Conservation (phyloP, 441 rosid species). For the Macaranga tanarius region DNA sequence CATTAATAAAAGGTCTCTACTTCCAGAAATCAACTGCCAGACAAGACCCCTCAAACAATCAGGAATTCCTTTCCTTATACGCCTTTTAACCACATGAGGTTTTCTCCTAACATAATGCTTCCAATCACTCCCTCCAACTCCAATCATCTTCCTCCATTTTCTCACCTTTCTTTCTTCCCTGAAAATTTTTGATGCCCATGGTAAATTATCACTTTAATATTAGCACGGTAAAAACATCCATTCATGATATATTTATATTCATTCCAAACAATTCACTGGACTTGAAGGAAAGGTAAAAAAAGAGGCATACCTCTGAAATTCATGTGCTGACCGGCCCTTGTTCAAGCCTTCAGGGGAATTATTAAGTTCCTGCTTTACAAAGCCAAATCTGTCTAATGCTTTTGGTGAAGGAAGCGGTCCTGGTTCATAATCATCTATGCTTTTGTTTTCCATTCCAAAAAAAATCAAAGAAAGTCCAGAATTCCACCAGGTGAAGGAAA, state of each 20-base stretch:
- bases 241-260: not conserved
- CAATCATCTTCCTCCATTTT: conserved; percentile 99
- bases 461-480: conserved; percentile 29
- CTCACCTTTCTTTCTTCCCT: conserved; percentile 84
- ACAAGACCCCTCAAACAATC: conserved; percentile 98
- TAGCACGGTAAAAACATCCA: conserved; percentile 8
- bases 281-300: not conserved
- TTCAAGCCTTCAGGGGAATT: conserved; percentile 46
- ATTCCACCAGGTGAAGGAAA: conserved; percentile 22
- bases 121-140: conserved; percentile 97
- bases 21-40: conserved; percentile 97
- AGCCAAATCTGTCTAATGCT: conserved; percentile 75
- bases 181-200: conserved; percentile 23
- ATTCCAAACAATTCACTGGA: conserved; percentile 3
- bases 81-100: conserved; percentile 88
- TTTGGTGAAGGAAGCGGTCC: conserved; percentile 68
- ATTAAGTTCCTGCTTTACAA: conserved; percentile 61
- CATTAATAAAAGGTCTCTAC: conserved; percentile 91
- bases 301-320: conserved; percentile 51
- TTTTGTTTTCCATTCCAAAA: conserved; percentile 66
- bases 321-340: conserved; percentile 50
- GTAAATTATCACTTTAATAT: conserved; percentile 15
- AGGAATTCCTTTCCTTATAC: conserved; percentile 88
- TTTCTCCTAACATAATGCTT: conserved; percentile 85
- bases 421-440: conserved; percentile 56